phyloP scores from a whole-genome alignment of 352 stramenopile genomes.

The Phytophthora rubi region DNA sequence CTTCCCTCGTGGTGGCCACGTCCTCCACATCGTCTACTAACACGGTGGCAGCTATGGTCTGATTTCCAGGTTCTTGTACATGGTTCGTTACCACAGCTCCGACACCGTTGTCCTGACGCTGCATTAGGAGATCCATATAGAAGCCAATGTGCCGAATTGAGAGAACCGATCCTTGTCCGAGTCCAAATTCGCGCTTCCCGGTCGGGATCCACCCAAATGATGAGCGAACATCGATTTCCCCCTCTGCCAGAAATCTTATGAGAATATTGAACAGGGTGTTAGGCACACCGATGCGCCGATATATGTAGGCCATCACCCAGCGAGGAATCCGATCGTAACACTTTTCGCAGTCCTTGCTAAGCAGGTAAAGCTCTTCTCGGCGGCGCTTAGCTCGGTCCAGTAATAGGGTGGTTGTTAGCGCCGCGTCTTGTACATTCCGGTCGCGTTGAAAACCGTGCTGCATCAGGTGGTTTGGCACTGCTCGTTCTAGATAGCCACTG shows the following conservation, averaged over 20 bases:
- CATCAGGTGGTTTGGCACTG: slow-evolving; percentile 7
- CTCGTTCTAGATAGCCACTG: slow-evolving; percentile 4
- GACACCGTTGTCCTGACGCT: background rate
- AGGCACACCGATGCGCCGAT: background rate
- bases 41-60: background rate
- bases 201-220: background rate
- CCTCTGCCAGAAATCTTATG: background rate
- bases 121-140: background rate
- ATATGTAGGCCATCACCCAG: background rate
- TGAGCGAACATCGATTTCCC: background rate
- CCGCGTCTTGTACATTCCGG: slow-evolving; percentile 5
- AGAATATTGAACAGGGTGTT: background rate
- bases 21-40: background rate
- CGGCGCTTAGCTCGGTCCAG: background rate
- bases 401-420: background rate
- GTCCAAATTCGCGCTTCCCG: background rate
- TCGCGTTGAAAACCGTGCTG: slow-evolving; percentile 14
- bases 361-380: background rate
- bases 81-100: background rate
- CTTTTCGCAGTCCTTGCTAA: background rate
- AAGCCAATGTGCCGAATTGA: background rate
- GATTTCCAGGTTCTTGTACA: background rate
- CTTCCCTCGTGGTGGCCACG: background rate
- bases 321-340: background rate
- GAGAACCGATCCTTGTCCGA: background rate